Conservation (phyloP, 2,329 filamentous ascomycete genomes). For the Tolypocladium ophioglossoides region DNA sequence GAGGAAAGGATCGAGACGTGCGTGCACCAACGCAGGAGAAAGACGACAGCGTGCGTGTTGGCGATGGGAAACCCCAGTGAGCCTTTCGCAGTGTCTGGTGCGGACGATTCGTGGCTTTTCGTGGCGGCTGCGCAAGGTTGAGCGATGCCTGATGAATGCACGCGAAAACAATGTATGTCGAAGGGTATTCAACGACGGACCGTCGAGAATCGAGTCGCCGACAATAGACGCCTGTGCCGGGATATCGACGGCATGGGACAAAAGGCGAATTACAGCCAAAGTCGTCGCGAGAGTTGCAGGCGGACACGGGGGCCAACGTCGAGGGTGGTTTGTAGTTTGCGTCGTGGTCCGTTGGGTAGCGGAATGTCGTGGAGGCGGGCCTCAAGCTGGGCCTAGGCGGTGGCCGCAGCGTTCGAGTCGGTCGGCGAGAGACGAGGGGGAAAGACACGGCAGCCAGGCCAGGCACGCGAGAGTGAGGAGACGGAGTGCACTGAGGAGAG, state of each 20-base stretch:
- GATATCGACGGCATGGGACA: conserved; percentile 4
- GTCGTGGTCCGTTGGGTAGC: conserved; percentile 2
- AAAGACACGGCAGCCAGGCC: not conserved
- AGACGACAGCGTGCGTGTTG: not conserved
- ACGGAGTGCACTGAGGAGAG: not conserved
- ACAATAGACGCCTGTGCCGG: not conserved
- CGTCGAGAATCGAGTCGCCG: conserved; percentile 4
- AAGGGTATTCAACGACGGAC: not conserved
- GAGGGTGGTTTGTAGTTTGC: not conserved
- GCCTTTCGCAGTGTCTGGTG: not conserved
- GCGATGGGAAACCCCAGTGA: not conserved
- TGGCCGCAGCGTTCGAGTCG: not conserved
- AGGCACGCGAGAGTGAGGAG: not conserved
- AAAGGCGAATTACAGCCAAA: not conserved
- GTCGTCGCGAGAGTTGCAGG: conserved; percentile 1
- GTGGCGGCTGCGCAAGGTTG: not conserved
- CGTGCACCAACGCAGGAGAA: not conserved
- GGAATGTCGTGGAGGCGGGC: conserved; percentile 4
- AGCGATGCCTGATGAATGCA: not conserved
- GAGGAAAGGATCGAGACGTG: not conserved
- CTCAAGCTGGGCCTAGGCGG: not conserved
- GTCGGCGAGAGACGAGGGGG: not conserved
- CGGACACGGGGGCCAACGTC: not conserved
- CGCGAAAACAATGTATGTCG: not conserved
- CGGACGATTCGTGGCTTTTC: not conserved